Evolutionary conservation across 2,329 filamentous ascomycete genomes (phyloP), one percentile per base, ranked within the genome.

Genomic region (Exophiala calicioides): DNA sequence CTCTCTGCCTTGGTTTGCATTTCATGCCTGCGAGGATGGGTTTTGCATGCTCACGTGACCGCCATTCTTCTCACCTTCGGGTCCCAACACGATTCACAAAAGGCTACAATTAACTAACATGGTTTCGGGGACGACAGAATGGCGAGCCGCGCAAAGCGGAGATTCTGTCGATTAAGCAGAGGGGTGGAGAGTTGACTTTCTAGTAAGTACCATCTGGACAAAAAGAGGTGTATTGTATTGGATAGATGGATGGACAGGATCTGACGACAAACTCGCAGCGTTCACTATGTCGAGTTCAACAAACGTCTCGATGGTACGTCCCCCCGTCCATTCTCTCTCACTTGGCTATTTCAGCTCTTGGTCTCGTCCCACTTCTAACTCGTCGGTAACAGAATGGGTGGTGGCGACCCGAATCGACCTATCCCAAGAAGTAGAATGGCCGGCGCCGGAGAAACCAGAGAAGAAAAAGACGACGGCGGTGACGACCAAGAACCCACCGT

Each of bases 271-370:
- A n/a, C n/a, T n/a, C n/a, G n/a, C 41, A 75, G 71, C 68, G 94
- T 95, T 62, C 95, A 97, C 68, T 97, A 96, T 66, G 89, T 95
- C 64, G 94, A 95, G 62, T 97, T 96, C 80, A 97, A 97, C 72
- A 97, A 97, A 61, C 81, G 82, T 74, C 72, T 84, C 23, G 80
- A 84, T 59, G 74, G 72, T 75, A 62, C 53, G 64, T 21, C 18
- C n/a, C n/a, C n/a, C 8, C 26, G n/a, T 29, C 8, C 26, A n/a
- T n/a, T n/a, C 26, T 9, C 26, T 29, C n/a, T n/a, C n/a, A n/a
- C n/a, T n/a, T n/a, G 7, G 30, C 30, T 32, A 15, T 13, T 12
- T 7, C 30, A 32, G 30, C 12, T 13, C 6, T 15, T 13, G 30
- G 30, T 13, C 32, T 19, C 8, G 18, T 39, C 13, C 20, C n/a